These are phyloP conservation scores for Penicillium goetzii DNA, from an alignment of 495 filamentous ascomycete genomes.

Conservation along the genomic window DNA sequence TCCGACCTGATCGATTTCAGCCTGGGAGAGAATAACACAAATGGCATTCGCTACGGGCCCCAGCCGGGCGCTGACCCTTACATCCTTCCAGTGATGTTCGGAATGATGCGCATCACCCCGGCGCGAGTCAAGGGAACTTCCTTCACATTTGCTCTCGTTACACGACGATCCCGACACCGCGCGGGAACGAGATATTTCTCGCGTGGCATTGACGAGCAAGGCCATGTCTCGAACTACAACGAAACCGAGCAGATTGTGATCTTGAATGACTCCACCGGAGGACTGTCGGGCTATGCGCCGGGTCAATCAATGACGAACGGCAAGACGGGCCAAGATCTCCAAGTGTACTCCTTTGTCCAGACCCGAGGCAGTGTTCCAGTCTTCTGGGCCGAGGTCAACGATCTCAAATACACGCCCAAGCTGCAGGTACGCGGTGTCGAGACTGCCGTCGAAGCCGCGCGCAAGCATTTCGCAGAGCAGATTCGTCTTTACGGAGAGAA, in stretches of 20 bases:
- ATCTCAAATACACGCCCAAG: constrained; percentile 83
- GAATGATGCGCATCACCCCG: constrained; percentile 84
- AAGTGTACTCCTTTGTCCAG: constrained; percentile 91
- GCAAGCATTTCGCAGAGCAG: constrained; percentile 88
- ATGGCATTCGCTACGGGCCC: constrained; percentile 59
- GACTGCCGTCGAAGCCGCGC: constrained; percentile 76
- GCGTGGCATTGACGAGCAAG: constrained; percentile 86
- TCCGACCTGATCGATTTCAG: constrained; percentile 89
- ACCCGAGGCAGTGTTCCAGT: constrained; percentile 93
- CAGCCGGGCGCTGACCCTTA: constrained; percentile 86
- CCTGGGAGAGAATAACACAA: constrained; percentile 46
- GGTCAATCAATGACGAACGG: constrained; percentile 74
- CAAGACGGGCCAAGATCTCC: constrained; percentile 72
- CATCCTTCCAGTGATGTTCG: constrained; percentile 92
- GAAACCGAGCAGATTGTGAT: constrained; percentile 93
- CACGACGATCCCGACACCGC: constrained; percentile 80
- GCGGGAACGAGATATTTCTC: constrained; percentile 94
- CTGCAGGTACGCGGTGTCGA: constrained; percentile 86
- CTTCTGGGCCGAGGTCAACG: constrained; percentile 94
- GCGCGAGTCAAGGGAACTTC: constrained; percentile 81
- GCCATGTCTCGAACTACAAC: constrained; percentile 96
- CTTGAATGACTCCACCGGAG: constrained; percentile 75
- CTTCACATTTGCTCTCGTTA: constrained; percentile 84
- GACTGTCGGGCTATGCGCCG: constrained; percentile 79
- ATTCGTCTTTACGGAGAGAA: constrained; percentile 93